Evolutionary conservation across 2,329 filamentous ascomycete species (phyloP).

Genomic region (Fusarium incarnatum): DNA sequence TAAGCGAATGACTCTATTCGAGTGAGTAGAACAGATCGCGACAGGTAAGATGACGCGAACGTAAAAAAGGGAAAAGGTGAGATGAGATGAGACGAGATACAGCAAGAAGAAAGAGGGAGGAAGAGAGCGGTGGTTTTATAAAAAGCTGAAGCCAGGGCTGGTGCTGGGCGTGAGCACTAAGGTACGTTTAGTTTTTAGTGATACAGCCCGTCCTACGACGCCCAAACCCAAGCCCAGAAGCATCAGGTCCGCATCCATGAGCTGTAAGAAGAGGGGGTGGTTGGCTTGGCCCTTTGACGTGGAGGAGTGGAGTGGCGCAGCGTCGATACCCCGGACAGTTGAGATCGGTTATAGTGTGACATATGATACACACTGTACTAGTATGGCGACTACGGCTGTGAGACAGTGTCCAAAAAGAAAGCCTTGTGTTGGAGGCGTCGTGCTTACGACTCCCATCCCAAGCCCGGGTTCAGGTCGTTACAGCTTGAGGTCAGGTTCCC

Average conservation of each 20-base stretch:
- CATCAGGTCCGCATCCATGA: neutral
- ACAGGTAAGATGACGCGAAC: constrained; percentile 18
- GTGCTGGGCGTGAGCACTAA: constrained; percentile 31
- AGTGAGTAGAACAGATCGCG: constrained; percentile 11
- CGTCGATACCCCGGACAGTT: constrained; percentile 18
- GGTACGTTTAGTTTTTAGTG: constrained; percentile 5
- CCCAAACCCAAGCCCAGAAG: neutral
- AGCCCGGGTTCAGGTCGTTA: constrained; percentile 29
- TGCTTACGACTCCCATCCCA: constrained; percentile 37
- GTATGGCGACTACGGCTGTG: accelerated
- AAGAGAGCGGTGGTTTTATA: constrained; percentile 40
- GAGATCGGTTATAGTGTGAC: neutral
- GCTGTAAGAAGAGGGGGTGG: constrained; percentile 10
- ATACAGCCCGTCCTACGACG: constrained; percentile 3
- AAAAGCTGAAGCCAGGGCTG: constrained; percentile 32
- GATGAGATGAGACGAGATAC: constrained; percentile 19
- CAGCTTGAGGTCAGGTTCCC: constrained; percentile 37
- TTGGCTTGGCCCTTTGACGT: constrained; percentile 31
- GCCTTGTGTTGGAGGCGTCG: constrained; percentile 39
- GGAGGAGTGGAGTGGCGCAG: constrained; percentile 38
- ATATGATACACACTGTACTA: neutral
- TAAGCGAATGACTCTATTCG: constrained; percentile 33
- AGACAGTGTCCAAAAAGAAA: constrained; percentile 19
- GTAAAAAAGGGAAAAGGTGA: constrained; percentile 13
- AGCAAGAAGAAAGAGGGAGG: constrained; percentile 13